Evolutionary conservation across 2,329 filamentous ascomycete genomes (phyloP), one percentile per base, ranked within the genome.

Genomic region (Colletotrichum cordylinicola): DNA sequence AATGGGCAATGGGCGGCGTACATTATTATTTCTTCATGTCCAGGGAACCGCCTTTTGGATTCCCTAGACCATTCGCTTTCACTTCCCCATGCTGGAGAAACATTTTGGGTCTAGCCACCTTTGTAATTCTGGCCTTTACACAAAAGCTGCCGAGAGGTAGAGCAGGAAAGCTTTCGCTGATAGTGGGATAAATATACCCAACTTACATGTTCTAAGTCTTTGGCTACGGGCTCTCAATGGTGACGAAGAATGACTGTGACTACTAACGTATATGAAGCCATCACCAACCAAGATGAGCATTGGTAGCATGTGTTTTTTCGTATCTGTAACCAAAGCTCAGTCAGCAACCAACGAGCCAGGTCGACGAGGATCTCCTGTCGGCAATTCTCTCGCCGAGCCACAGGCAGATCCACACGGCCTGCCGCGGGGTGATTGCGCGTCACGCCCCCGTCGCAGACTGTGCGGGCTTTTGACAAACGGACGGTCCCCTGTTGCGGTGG

Each of bases 1-100:
- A 61, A 64, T 15, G 58, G 73, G 39, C 29, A 68, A 68, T 52
- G 70, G 64, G 73, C 70, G 73, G 73, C 73, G 70, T 67, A 64
- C 3, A 48, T 55, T 24, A 31, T 72, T 37, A 5, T 27, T 75
- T 39, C 65, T 67, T 67, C 21, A 55, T 37, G 43, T 27, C 64
- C 48, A 7, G 16, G 29, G 43, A 12, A 13, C 31, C 43, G 33
- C 27, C 21, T 5, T 39, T 37, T 55, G n/a, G 27, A 48, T 12
- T 60, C 70, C 10, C n/a, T 7, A 12, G 70, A 35, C n/a, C 31
- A 29, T 39, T 33, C 43, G 64, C 21, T 58, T 65, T 65, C 39
- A 18, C 56, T 65, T 37, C 65, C 43, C 29, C 27, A 21, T 1
- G 62, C 29, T 58, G 69, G 56, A 65, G 13, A 48, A 13, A 58